A percentile compares a stretch with the other conserved stretches of the same genome.
These are phyloP conservation scores for Kodamaea alishanica DNA, from an alignment of 1,139 yeast genomes.

Conservation along the genomic window DNA sequence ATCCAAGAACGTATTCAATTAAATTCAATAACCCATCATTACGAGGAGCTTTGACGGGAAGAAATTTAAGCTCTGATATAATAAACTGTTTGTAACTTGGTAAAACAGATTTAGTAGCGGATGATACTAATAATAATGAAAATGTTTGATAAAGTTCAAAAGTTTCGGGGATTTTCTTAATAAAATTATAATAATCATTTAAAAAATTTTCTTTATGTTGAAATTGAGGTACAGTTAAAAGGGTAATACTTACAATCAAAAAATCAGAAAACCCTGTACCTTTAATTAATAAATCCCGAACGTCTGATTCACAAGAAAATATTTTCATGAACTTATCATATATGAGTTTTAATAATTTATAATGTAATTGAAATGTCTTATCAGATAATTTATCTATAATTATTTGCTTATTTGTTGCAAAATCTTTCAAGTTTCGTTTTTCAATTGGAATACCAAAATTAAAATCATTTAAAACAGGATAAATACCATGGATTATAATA, in stretches of 20 bases:
- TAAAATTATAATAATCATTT: constrained; percentile 3
- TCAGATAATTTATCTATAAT: constrained; percentile 17
- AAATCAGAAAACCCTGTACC: constrained; percentile 78
- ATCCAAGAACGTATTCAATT: constrained; percentile 73
- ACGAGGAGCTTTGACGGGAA: constrained; percentile 53
- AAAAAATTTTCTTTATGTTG: constrained; percentile 5
- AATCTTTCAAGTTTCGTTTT: constrained; percentile 52
- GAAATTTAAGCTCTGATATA: constrained; percentile 42
- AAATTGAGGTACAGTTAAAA: constrained; percentile 42
- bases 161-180: constrained; percentile 46
- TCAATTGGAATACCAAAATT: constrained; percentile 65
- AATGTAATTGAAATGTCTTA: constrained; percentile 3
- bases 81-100: constrained; percentile 43
- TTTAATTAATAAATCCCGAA: constrained; percentile 52
- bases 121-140: constrained; percentile 47
- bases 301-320: constrained; percentile 44
- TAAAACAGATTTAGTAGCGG: constrained; percentile 16
- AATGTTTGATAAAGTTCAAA: constrained; percentile 57
- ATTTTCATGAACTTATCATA: constrained; percentile 32
- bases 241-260: constrained; percentile 51
- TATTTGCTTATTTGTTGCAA: constrained; percentile 25
- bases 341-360: constrained; percentile 29
- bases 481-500: constrained; percentile 67
- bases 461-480: constrained; percentile 53
- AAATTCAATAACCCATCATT: constrained; percentile 66